Conservation (phyloP, 768 basidiomycete genomes). For the Phaeolepiota aurea region DNA sequence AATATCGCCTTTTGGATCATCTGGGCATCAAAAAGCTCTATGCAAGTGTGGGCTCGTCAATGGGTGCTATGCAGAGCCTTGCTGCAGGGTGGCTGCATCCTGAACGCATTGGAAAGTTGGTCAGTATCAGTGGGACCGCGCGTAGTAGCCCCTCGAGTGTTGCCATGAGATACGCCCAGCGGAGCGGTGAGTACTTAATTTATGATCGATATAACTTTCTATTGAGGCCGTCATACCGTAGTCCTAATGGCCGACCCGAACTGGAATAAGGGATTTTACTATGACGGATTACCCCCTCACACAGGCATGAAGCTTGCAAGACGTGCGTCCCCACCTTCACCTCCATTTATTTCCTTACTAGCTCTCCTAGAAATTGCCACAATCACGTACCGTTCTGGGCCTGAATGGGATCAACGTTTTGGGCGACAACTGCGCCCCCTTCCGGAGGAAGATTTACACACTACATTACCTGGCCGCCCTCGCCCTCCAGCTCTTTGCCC, state of each 20-base stretch:
- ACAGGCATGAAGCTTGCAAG: slow-evolving; percentile 98
- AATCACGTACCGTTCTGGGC: slow-evolving; percentile 97
- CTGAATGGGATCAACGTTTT: slow-evolving; percentile 99
- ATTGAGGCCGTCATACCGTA: slow-evolving; percentile 21
- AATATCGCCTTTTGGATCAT: slow-evolving; percentile 79
- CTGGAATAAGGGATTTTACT: slow-evolving; percentile 99
- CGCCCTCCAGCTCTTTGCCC: slow-evolving; percentile 80
- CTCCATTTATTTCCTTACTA: neutral
- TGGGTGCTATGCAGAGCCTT: slow-evolving; percentile 98
- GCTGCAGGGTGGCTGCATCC: slow-evolving; percentile 93
- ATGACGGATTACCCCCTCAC: slow-evolving; percentile 91
- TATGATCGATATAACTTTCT: slow-evolving; percentile 1
- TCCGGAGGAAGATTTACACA: slow-evolving; percentile 20
- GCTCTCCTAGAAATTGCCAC: slow-evolving; percentile 82
- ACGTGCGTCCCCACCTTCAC: slow-evolving; percentile 38
- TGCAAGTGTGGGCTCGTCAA: slow-evolving; percentile 89
- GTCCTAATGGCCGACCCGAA: slow-evolving; percentile 99
- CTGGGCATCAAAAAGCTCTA: slow-evolving; percentile 80
- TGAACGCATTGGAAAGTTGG: slow-evolving; percentile 79
- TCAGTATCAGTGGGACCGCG: slow-evolving; percentile 93
- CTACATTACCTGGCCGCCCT: slow-evolving; percentile 15
- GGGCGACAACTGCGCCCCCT: slow-evolving; percentile 60
- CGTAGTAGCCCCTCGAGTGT: slow-evolving; percentile 87
- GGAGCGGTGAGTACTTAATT: slow-evolving; percentile 64
- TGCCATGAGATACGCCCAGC: slow-evolving; percentile 93